phyloP scores from a whole-genome alignment of 2,329 filamentous ascomycete species.

The Penicillium sp. region DNA sequence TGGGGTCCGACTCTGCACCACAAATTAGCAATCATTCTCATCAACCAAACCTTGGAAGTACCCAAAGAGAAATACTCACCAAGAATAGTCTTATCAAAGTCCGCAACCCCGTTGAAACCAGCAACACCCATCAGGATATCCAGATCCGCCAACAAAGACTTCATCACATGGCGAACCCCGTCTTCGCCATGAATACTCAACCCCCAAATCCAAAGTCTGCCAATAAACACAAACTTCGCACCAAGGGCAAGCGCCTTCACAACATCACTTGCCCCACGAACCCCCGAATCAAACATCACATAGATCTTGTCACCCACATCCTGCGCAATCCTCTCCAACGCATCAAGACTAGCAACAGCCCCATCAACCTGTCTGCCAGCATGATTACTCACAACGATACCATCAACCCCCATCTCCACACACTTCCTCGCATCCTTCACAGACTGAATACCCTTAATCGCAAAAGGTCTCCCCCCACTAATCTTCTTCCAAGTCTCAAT shows the following conservation, averaged over 20 bases:
- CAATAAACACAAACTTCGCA: constrained; percentile 64
- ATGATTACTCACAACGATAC: constrained; percentile 71
- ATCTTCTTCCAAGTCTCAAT: constrained; percentile 59
- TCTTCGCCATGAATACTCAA: constrained; percentile 61
- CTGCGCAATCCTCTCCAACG: constrained; percentile 59
- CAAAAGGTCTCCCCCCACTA: constrained; percentile 59
- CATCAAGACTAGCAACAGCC: constrained; percentile 60
- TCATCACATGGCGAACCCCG: constrained; percentile 64
- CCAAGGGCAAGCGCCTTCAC: constrained; percentile 64
- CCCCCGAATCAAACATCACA: constrained; percentile 63
- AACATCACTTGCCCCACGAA: constrained; percentile 59
- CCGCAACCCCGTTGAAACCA: constrained; percentile 55
- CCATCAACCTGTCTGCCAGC: constrained; percentile 68
- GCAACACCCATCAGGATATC: constrained; percentile 64
- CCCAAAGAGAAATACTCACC: constrained; percentile 22
- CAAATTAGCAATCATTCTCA: constrained; percentile 8
- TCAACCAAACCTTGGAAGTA: neutral
- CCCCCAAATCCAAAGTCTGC: constrained; percentile 62
- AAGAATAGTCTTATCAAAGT: constrained; percentile 50
- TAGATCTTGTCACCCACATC: constrained; percentile 54
- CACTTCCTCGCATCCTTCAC: constrained; percentile 63
- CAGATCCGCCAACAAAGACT: constrained; percentile 61
- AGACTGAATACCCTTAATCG: constrained; percentile 70
- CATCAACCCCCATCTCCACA: constrained; percentile 62
- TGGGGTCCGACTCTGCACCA: constrained; percentile 45